Percentiles rank a stretch among this genome's conserved stretches.
phyloP scores from a whole-genome alignment of 257 asterid genomes.

The Leptodermis oblonga region DNA sequence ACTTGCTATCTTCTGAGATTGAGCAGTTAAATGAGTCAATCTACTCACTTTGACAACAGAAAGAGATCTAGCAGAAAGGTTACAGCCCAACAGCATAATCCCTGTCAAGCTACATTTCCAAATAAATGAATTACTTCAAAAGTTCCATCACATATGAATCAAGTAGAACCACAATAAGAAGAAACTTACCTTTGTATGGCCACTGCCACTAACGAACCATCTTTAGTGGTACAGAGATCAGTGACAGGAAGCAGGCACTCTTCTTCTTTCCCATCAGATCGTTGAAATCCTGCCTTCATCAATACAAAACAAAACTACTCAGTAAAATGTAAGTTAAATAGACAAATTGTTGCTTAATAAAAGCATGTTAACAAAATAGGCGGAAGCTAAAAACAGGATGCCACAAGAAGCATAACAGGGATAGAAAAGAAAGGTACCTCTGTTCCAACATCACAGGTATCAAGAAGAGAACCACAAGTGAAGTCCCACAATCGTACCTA shows the following conservation, averaged over 20 bases:
- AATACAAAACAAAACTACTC: constrained; percentile 9
- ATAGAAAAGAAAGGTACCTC: constrained; percentile 40
- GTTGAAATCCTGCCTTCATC: constrained; percentile 55
- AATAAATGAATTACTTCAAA: constrained; percentile 1
- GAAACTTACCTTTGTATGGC: constrained; percentile 63
- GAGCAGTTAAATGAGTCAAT: background rate
- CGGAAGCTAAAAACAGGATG: constrained; percentile 9
- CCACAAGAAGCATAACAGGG: constrained; percentile 7
- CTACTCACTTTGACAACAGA: constrained; percentile 56
- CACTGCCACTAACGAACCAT: constrained; percentile 68
- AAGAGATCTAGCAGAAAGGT: constrained; percentile 49
- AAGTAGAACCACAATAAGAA: background rate
- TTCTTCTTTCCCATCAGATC: constrained; percentile 43
- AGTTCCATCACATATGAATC: background rate
- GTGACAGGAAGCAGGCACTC: constrained; percentile 58
- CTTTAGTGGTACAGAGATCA: constrained; percentile 55
- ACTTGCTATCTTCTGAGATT: background rate
- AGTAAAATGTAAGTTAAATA: background rate
- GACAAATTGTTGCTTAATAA: background rate
- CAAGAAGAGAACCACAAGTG: constrained; percentile 75
- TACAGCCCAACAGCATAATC: constrained; percentile 58
- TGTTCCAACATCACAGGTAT: constrained; percentile 64
- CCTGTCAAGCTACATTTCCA: constrained; percentile 60
- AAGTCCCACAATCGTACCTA: constrained; percentile 96
- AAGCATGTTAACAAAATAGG: background rate